Evolutionary conservation across 2,329 filamentous ascomycete genomes (phyloP).

Genomic region (Ophiostoma piceae): DNA sequence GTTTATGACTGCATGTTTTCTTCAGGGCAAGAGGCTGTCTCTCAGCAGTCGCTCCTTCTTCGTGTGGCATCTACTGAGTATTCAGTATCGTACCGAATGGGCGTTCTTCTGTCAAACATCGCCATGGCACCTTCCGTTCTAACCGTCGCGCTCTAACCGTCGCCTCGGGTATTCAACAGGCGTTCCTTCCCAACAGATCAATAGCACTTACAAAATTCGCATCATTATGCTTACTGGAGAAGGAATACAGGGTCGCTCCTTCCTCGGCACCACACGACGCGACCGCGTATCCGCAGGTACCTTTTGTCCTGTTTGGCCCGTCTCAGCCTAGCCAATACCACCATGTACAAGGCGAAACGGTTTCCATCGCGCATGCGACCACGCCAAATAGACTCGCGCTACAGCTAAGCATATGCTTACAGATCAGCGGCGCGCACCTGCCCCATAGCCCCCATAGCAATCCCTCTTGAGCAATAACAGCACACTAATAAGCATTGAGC

Average conservation of each 20-base stretch:
- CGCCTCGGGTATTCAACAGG: not conserved
- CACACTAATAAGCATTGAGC: not conserved
- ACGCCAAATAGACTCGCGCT: not conserved
- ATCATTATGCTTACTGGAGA: not conserved
- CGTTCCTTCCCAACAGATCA: not conserved
- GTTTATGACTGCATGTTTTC: not conserved
- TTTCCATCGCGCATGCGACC: conserved; percentile 1
- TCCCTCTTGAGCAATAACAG: not conserved
- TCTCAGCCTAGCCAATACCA: conserved; percentile 5
- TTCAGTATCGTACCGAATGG: too few relatives aligned
- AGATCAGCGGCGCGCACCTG: not conserved
- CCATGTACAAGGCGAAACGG: conserved; percentile 3
- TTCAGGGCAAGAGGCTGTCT: not conserved
- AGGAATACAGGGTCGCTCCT: not conserved
- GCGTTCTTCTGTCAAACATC: not conserved
- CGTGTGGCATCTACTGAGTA: too few relatives aligned
- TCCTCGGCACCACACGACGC: not conserved
- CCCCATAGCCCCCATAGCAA: not conserved
- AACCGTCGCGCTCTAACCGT: not conserved
- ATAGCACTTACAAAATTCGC: too few relatives aligned
- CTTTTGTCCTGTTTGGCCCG: not conserved
- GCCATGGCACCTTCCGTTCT: not conserved
- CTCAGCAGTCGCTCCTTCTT: not conserved
- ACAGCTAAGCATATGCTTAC: not conserved
- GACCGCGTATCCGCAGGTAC: not conserved